phyloP scores from a whole-genome alignment of 371 early-diverging fungal genomes.

The Mortierella sp. region DNA sequence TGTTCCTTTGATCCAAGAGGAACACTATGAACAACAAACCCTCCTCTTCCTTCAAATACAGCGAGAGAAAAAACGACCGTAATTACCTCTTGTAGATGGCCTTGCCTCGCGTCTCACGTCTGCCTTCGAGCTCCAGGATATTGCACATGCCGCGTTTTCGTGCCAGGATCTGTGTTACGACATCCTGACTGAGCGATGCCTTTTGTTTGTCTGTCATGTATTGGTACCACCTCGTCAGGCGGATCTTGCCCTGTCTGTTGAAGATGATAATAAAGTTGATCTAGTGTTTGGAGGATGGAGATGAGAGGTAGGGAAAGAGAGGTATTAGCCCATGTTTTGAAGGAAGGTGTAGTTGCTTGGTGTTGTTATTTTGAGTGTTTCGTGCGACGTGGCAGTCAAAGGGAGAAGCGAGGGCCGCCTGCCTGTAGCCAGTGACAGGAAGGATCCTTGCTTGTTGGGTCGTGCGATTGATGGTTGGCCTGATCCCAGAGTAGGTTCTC shows the following conservation, averaged over 20 bases:
- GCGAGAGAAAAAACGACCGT: neutral
- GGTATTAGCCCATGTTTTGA: too few species aligned
- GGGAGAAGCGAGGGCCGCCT: neutral
- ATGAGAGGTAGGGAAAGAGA: neutral
- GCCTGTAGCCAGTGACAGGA: too few species aligned
- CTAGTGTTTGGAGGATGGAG: conserved; percentile 17
- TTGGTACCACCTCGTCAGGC: conserved; percentile 61
- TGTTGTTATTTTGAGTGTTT: too few species aligned
- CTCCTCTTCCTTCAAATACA: too few species aligned
- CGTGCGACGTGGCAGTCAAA: neutral
- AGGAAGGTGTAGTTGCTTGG: neutral
- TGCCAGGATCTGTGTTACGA: conserved; percentile 59
- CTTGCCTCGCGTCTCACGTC: conserved; percentile 57
- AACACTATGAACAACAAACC: neutral
- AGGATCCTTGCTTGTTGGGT: too few species aligned
- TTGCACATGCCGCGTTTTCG: conserved; percentile 63
- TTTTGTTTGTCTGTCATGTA: conserved; percentile 55
- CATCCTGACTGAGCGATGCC: conserved; percentile 59
- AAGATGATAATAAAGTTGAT: conserved; percentile 62
- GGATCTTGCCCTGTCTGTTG: conserved; percentile 64
- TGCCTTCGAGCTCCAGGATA: conserved; percentile 58
- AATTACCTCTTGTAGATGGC: conserved; percentile 61
- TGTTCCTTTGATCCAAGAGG: neutral
- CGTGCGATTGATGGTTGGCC: too few species aligned
- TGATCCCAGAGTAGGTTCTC: neutral